Conservation (phyloP, 202 grass and related monocot genomes). For the Dendrocalamus latiflorus region DNA sequence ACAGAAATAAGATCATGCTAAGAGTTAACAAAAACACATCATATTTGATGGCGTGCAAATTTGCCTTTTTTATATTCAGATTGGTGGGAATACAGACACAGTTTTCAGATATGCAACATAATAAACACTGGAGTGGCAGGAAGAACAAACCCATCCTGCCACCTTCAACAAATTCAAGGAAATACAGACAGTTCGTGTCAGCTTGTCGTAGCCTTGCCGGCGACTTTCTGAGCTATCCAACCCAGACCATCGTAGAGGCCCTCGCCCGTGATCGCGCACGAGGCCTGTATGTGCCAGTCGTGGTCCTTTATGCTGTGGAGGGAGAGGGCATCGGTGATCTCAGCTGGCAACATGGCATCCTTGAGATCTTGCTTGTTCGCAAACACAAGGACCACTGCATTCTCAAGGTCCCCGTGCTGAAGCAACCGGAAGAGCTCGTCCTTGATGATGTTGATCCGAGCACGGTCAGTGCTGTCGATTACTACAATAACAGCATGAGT, state of each 20-base stretch:
- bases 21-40: background rate
- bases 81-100: background rate
- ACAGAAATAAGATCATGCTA: background rate
- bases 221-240: constrained; percentile 81
- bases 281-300: constrained; percentile 92
- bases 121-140: constrained; percentile 20
- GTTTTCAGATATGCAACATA: constrained; percentile 22
- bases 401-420: constrained; percentile 66
- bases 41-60: background rate
- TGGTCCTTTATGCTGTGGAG: constrained; percentile 90
- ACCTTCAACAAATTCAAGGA: constrained; percentile 26
- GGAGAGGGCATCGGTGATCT: constrained; percentile 82
- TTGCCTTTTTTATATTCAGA: constrained; percentile 40
- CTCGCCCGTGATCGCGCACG: constrained; percentile 66
- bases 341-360: constrained; percentile 74
- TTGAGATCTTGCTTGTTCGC: constrained; percentile 97
- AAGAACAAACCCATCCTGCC: constrained; percentile 36
- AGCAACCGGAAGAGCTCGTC: constrained; percentile 80
- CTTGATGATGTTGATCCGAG: constrained; percentile 81
- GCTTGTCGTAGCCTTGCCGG: constrained; percentile 49
- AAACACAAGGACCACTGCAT: constrained; percentile 68
- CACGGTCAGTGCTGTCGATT: constrained; percentile 84
- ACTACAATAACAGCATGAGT: constrained; percentile 87
- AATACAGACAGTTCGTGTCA: constrained; percentile 25
- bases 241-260: constrained; percentile 82